Conservation (phyloP, 345 rosid species). For the Bretschneidera sinensis region DNA sequence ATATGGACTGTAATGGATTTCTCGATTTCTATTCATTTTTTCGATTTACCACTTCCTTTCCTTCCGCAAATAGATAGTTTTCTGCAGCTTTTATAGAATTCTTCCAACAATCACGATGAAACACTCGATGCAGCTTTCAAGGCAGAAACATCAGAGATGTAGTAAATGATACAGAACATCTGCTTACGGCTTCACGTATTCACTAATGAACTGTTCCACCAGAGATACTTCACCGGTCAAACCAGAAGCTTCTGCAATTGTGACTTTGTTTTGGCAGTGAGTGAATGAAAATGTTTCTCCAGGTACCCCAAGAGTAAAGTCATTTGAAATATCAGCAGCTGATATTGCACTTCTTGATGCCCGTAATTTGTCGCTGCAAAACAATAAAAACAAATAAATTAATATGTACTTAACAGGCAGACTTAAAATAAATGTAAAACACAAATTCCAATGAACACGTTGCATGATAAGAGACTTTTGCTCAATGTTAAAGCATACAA, state of each 20-base stretch:
- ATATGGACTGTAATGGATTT: no score
- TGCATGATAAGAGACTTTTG: no score
- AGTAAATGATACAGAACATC: neutral
- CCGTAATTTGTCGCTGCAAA: conserved; percentile 58
- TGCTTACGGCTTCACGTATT: conserved; percentile 56
- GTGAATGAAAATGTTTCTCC: conserved; percentile 69
- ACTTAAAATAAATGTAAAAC: no score
- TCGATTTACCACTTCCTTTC: no score
- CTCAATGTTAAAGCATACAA: no score
- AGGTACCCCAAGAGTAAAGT: conserved; percentile 62
- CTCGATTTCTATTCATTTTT: no score
- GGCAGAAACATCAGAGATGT: neutral
- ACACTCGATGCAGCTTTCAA: neutral
- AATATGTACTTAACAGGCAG: no score
- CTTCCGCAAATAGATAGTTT: no score
- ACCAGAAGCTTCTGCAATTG: conserved; percentile 72
- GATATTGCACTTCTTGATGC: conserved; percentile 67
- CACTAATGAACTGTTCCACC: conserved; percentile 70
- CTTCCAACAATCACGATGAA: neutral
- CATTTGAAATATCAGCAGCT: conserved; percentile 73
- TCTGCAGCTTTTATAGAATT: neutral
- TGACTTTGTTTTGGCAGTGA: conserved; percentile 68
- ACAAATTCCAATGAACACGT: neutral
- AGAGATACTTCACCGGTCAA: conserved; percentile 57
- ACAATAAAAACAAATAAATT: neutral